Conservation (phyloP, 2,329 filamentous ascomycete species). For the Ophiocordyceps camponoti-rufipedis region DNA sequence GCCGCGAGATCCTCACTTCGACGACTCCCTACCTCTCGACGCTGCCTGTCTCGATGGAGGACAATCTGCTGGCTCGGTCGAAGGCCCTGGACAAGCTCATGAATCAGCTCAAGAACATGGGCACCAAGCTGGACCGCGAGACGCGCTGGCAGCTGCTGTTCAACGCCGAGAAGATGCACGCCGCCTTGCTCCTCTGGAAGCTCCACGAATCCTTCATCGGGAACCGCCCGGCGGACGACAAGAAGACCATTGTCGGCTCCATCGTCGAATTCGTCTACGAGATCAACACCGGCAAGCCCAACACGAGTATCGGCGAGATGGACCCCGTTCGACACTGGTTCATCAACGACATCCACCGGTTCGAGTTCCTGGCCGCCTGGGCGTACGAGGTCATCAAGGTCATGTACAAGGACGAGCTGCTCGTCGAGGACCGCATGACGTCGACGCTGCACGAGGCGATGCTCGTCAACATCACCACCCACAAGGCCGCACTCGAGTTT, state of each 20-base stretch:
- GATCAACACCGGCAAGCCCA: constrained; percentile 46
- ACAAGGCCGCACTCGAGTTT: constrained; percentile 46
- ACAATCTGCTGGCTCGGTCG: constrained; percentile 58
- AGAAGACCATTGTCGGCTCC: constrained; percentile 54
- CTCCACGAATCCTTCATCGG: constrained; percentile 54
- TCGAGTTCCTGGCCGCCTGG: constrained; percentile 65
- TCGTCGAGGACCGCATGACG: constrained; percentile 35
- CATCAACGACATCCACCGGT: constrained; percentile 50
- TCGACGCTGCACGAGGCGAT: constrained; percentile 49
- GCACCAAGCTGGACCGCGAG: constrained; percentile 43
- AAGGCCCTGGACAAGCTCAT: constrained; percentile 61
- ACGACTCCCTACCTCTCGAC: constrained; percentile 56
- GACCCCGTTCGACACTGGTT: constrained; percentile 81
- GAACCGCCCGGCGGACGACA: constrained; percentile 37
- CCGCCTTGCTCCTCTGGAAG: constrained; percentile 64
- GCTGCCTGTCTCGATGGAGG: constrained; percentile 57
- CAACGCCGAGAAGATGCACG: constrained; percentile 78
- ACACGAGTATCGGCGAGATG: constrained; percentile 47
- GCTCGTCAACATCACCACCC: constrained; percentile 39
- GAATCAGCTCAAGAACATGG: constrained; percentile 47
- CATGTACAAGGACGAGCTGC: constrained; percentile 42
- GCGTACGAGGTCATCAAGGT: constrained; percentile 60
- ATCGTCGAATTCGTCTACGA: constrained; percentile 62
- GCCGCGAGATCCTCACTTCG: constrained; percentile 65
- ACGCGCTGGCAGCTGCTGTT: constrained; percentile 70